A percentile compares a stretch with the other conserved stretches of the same genome.
Evolutionary conservation across 2,329 filamentous ascomycete genomes (phyloP).

Genomic region (Aspergillus luchuensis): DNA sequence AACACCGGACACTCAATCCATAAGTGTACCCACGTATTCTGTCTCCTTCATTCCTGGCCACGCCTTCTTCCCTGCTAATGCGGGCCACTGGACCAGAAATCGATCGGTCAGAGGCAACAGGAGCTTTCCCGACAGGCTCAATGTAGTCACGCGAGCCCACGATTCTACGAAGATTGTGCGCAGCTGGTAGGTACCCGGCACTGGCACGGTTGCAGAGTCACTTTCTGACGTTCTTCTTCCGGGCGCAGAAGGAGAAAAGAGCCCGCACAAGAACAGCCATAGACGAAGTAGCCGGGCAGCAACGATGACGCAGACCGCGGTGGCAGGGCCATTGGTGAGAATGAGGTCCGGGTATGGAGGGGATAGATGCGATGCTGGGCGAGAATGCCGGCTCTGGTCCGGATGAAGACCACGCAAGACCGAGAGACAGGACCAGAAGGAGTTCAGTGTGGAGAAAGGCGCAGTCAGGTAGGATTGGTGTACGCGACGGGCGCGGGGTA

Average conservation of each 20-base stretch:
- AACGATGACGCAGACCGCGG: slow-evolving; percentile 73
- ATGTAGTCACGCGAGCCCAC: slow-evolving; percentile 78
- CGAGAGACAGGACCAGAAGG: slow-evolving; percentile 63
- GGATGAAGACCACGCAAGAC: slow-evolving; percentile 52
- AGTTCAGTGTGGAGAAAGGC: slow-evolving; percentile 67
- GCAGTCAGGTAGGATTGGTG: slow-evolving; percentile 78
- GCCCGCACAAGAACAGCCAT: slow-evolving; percentile 37
- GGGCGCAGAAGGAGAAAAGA: slow-evolving; percentile 15
- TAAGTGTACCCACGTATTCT: slow-evolving; percentile 43
- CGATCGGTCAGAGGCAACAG: slow-evolving; percentile 72
- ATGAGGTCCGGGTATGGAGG: slow-evolving; percentile 69
- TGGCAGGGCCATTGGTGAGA: slow-evolving; percentile 85
- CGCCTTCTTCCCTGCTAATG: slow-evolving; percentile 54
- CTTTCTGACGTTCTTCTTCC: not conserved
- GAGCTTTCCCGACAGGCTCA: slow-evolving; percentile 83
- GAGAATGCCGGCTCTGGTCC: slow-evolving; percentile 37
- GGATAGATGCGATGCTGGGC: slow-evolving; percentile 23
- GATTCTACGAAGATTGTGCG: slow-evolving; percentile 86
- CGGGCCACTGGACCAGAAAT: slow-evolving; percentile 80
- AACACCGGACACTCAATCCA: slow-evolving; percentile 29
- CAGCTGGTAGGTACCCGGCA: slow-evolving; percentile 56
- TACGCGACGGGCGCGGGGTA: slow-evolving; percentile 76
- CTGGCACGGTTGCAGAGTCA: too few relatives aligned
- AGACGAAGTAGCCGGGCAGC: slow-evolving; percentile 60
- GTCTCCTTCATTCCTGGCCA: slow-evolving; percentile 43